These are phyloP conservation scores for Alternaria burnsii DNA, from an alignment of 2,329 filamentous ascomycete species.

Conservation along the genomic window DNA sequence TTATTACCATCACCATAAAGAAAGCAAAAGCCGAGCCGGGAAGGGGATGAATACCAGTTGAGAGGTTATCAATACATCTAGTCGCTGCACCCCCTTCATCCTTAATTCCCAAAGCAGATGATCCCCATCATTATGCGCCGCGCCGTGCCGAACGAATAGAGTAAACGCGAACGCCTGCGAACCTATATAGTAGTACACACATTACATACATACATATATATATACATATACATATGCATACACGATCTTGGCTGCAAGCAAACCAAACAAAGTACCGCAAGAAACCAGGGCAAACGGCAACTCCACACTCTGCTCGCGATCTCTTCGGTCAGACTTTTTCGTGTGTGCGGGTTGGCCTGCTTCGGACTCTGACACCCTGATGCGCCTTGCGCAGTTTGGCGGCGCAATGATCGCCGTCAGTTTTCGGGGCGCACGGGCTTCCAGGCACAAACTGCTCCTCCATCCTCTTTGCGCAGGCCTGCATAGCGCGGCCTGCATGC, in stretches of 20 bases:
- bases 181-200: slow-evolving; percentile 3
- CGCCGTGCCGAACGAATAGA: background rate
- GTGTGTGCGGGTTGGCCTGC: no score
- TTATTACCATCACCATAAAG: background rate
- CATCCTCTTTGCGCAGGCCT: no score
- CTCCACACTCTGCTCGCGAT: background rate
- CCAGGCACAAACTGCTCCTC: no score
- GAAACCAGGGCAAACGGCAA: background rate
- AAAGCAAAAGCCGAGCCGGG: no score
- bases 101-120: background rate
- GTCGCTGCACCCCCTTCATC: background rate
- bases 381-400: background rate
- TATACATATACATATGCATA: background rate
- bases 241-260: background rate
- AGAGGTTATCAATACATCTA: background rate
- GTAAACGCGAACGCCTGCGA: slow-evolving; percentile 2
- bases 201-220: background rate
- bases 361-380: background rate
- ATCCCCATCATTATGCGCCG: background rate
- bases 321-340: background rate
- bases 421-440: background rate
- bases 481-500: background rate
- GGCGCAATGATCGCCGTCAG: background rate
- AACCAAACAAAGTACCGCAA: background rate
- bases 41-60: background rate